Base-by-base conservation (phyloP, 495 filamentous ascomycete genomes). In the Trichoderma virens region DNA sequence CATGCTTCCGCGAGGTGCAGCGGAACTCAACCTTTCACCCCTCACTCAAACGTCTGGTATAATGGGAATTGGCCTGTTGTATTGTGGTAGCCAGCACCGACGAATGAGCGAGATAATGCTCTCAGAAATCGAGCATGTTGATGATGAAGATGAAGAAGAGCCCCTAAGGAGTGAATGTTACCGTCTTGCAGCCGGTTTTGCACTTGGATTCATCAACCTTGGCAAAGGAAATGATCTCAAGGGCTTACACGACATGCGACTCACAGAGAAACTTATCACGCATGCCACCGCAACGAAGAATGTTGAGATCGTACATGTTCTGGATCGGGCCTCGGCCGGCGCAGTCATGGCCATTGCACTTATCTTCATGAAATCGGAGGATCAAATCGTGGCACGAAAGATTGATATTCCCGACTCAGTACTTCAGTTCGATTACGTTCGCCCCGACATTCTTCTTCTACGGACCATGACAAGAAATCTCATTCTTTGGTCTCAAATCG, bases 31-130 rank as follows among this genome's bases (percentile, higher is more conserved):
- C 69, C 75, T 99, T 11, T 96, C 92, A 6, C 86, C 91, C 3
- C 79, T 95, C n/a, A 97, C 92, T 1, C 95, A 99, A 70, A 97
- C 95, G 0, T 92, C 92, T 3, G 94, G 93, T 28, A 88, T 99
- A 28, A 96, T 99, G 92, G 94, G 95, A 2, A 97, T 98, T 66
- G 94, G 94, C 1, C 78, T 99, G 11, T 77, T 99, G 2, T 99
- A 98, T 71, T 96, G 90, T 76, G 88, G 91, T 72, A 96, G 92
- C 27, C 94, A 98, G 68, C 94, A 99, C 77, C 89, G 94, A 8
- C 86, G 94, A 60, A 99, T 99, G 94, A 97, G 91, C 70, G 94
- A 99, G 73, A 89, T 98, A 38, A 96, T 98, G 91, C 83, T 98
- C 43, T 97, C 93, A 0, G 94, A 99, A 73, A 94, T 99, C 59